Percentiles rank a stretch among this genome's conserved stretches.
phyloP scores from a whole-genome alignment of 805 yeast species.

The Sugiyamaella smithiae region DNA sequence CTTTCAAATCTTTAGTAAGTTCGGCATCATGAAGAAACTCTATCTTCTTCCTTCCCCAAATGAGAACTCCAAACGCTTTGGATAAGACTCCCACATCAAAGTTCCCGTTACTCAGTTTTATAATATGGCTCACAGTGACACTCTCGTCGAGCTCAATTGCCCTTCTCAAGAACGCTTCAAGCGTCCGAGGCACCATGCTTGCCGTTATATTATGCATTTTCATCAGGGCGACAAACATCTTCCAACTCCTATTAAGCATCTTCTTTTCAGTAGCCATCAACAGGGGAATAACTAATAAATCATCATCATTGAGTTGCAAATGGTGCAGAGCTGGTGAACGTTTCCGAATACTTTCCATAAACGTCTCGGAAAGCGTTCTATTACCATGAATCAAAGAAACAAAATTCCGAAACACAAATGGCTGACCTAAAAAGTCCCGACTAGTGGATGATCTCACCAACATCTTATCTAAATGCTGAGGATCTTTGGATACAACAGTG shows the following conservation, averaged over 20 bases:
- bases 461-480: constrained; percentile 3
- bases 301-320: constrained; percentile 5
- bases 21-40: constrained; percentile 5
- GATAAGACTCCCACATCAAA: constrained; percentile 17
- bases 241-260: background rate
- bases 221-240: background rate
- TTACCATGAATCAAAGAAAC: background rate
- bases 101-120: constrained; percentile 15
- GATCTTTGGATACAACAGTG: background rate
- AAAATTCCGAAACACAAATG: background rate
- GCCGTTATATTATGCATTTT: background rate
- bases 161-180: constrained; percentile 10
- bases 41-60: constrained; percentile 25
- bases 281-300: background rate
- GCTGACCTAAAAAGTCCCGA: background rate
- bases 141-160: constrained; percentile 11
- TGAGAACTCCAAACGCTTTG: constrained; percentile 27
- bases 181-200: background rate
- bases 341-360: background rate
- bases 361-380: background rate
- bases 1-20: constrained; percentile 10
- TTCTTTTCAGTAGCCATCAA: background rate
- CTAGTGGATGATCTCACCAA: background rate
- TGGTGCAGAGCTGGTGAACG: background rate
- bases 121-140: constrained; percentile 14